Evolutionary conservation across 371 early-diverging fungal genomes (phyloP), one percentile per base, ranked within the genome.

Genomic region (Capillidium rhysosporum): DNA sequence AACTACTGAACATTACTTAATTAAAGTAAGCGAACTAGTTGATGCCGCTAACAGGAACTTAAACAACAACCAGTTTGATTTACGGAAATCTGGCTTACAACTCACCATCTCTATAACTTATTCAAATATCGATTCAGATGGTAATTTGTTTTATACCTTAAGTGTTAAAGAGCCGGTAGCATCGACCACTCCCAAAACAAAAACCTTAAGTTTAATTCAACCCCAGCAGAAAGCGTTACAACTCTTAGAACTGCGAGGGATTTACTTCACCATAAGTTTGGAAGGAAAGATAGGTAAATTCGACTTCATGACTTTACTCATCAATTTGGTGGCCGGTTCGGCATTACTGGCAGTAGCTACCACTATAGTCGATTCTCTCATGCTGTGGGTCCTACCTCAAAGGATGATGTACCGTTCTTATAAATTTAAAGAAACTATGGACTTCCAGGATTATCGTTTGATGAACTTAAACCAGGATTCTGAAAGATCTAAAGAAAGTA

Each of bases 261-360:
- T 77, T 49, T 61, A 69, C 12, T 56, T 77, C 12, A 65, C 70
- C 2, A 66, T 71, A 49, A 64, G 60, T 2, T 73, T 73, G 52
- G 55, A 66, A n/a, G 78, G 78, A 1, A 55, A 64, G 26, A 63
- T 77, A 21, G 78, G 75, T 4, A 49, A 65, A 34, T 75, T 76
- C 57, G 65, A 72, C 14, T 40, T 70, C 26, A 63, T 73, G 48
- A 55, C 70, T 1, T 59, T 76, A 7, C 54, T 76, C 24, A 60
- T 65, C 3, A 70, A 70, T 48, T 48, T 77, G 21, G 75, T 75
- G 21, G 75, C 72, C 10, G 72, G 68, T 10, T 40, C 70, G 4
- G 73, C 75, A 0, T 57, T 77, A 23, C 66, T 77, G 56, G 58
- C 63, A 31, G 57, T 73, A 18, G 76, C 76, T 24, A 63, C 68